Evolutionary conservation across 2,329 filamentous ascomycete species (phyloP), one percentile per base, ranked within the genome.

Genomic region (Epichloe glyceriae): DNA sequence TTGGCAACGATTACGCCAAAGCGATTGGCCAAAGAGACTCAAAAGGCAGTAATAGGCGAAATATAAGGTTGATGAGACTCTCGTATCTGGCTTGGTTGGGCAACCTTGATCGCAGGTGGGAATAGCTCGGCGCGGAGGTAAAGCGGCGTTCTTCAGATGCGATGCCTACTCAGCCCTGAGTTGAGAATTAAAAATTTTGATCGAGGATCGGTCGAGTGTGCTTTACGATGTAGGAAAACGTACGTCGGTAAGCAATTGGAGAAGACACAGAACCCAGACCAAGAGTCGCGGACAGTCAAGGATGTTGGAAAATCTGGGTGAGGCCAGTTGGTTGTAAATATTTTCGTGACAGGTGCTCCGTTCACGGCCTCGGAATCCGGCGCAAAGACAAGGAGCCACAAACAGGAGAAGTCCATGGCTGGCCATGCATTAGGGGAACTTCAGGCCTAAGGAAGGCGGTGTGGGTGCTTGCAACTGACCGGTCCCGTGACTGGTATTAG

Each of bases 361-460:
- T 65, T 66, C 59, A 64, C 64, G 63, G 62, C 62, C 62, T 66
- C 64, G 64, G 57, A 65, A 62, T 62, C 64, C 56, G 61, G 63
- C 49, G 47, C 45, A 44, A 47, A 38, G 11, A 37, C 15, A 37
- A 37, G 20, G 43, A 30, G 26, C 26, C 26, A 30, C 26, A 30
- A 30, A 8, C 2, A 26, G 26, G 26, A 26, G 26, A 26, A 26
- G 7, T 2, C 26, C 26, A 26, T 26, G 6, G 3, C 26, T 26
- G 26, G 26, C 26, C 26, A 26, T 26, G 26, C 26, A 26, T 26
- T 26, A 26, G 7, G 20, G 22, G 26, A 26, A 26, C 5, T 22
- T 7, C 22, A 26, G 26, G 26, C 26, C 26, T 26, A 26, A 8
- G 26, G 26, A 26, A 26, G 7, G 26, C 26, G 26, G 26, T 26